Conservation (phyloP, 2,329 filamentous ascomycete genomes). For the Pyrenophora teres region DNA sequence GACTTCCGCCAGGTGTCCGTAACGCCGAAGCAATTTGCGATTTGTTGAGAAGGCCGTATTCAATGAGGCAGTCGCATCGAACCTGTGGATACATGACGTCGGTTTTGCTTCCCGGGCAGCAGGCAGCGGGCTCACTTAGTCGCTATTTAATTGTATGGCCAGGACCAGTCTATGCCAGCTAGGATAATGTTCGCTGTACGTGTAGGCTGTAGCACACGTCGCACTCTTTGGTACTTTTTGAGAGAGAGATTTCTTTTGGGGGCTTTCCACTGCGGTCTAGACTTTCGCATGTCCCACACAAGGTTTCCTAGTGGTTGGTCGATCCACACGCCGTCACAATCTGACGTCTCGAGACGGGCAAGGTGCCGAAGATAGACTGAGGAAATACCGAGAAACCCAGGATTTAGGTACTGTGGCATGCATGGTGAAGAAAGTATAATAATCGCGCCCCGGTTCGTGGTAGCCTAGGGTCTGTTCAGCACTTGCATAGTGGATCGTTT, state of each 20-base stretch:
- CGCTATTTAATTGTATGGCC: too few relatives aligned
- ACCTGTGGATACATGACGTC: neutral
- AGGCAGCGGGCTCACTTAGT: too few relatives aligned
- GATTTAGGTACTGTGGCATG: neutral
- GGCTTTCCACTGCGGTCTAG: neutral
- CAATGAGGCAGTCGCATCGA: neutral
- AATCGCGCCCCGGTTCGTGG: neutral
- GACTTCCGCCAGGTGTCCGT: neutral
- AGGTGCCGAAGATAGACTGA: neutral
- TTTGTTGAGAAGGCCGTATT: neutral
- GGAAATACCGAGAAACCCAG: neutral
- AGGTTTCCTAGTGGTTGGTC: neutral
- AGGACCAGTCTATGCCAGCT: too few relatives aligned
- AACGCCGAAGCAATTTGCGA: neutral
- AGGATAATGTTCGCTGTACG: neutral
- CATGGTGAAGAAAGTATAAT: neutral
- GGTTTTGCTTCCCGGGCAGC: neutral
- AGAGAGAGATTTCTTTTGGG: too few relatives aligned
- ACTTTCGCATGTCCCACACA: conserved; percentile 1
- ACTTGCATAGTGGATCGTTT: neutral
- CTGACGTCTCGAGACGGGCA: neutral
- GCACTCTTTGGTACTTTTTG: too few relatives aligned
- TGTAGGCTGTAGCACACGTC: too few relatives aligned
- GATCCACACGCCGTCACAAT: neutral
- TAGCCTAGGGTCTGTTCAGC: neutral